Evolutionary conservation across 257 asterid species (phyloP).

Genomic region (Fraxinus cuspidata): DNA sequence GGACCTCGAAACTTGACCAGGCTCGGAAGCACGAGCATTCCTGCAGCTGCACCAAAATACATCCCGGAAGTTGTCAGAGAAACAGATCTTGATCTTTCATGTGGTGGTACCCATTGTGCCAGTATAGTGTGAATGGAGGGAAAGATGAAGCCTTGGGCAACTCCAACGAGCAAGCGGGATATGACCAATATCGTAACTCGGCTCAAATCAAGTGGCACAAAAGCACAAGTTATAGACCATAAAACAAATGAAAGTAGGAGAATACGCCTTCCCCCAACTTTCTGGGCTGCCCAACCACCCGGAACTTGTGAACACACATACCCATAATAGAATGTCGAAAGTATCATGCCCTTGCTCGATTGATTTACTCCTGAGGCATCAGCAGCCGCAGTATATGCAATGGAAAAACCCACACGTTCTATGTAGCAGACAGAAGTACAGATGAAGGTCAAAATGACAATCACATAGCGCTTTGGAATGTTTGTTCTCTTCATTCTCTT

Average conservation of each 20-base stretch:
- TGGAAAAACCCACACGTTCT: slow-evolving; percentile 92
- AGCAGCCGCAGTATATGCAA: slow-evolving; percentile 90
- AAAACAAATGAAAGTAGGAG: slow-evolving; percentile 76
- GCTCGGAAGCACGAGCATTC: slow-evolving; percentile 80
- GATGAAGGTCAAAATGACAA: slow-evolving; percentile 73
- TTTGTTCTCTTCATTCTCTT: slow-evolving; percentile 59
- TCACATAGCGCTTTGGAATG: slow-evolving; percentile 66
- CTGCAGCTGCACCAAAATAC: slow-evolving; percentile 90
- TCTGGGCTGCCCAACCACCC: slow-evolving; percentile 98
- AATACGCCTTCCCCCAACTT: slow-evolving; percentile 77
- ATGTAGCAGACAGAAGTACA: slow-evolving; percentile 92
- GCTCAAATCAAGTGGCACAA: slow-evolving; percentile 76
- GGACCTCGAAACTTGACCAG: slow-evolving; percentile 75
- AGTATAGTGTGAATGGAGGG: slow-evolving; percentile 95
- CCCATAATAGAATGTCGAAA: slow-evolving; percentile 86
- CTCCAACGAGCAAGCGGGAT: slow-evolving; percentile 93
- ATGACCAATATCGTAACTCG: slow-evolving; percentile 56
- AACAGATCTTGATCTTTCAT: slow-evolving; percentile 84
- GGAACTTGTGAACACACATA: slow-evolving; percentile 95
- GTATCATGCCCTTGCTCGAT: slow-evolving; percentile 82
- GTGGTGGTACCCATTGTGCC: slow-evolving; percentile 98
- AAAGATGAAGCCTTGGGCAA: slow-evolving; percentile 93
- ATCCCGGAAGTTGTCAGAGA: slow-evolving; percentile 92
- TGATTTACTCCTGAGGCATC: slow-evolving; percentile 81
- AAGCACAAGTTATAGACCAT: slow-evolving; percentile 87